Percentiles rank a stretch among this genome's conserved stretches.
Evolutionary conservation across 2,329 filamentous ascomycete genomes (phyloP).

Genomic region (Thelonectria olida): DNA sequence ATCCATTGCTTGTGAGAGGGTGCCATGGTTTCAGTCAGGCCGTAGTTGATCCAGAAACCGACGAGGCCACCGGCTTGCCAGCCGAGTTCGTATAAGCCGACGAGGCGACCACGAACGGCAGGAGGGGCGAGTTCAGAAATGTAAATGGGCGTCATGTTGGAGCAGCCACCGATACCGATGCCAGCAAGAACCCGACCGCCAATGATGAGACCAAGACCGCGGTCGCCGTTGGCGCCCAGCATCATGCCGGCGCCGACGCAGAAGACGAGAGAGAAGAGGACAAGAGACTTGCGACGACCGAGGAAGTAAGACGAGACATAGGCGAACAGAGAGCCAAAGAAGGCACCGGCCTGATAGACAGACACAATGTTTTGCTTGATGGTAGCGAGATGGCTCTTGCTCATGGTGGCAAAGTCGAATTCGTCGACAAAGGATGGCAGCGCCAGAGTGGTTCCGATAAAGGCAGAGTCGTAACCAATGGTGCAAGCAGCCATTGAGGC

Average conservation of each 20-base stretch:
- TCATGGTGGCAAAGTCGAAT: conserved; percentile 69
- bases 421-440: conserved; percentile 75
- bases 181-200: conserved; percentile 71
- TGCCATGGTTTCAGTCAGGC: conserved; percentile 61
- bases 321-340: conserved; percentile 79
- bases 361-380: conserved; percentile 81
- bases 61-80: conserved; percentile 72
- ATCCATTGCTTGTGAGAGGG: conserved; percentile 66
- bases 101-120: conserved; percentile 70
- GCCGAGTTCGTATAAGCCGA: conserved; percentile 73
- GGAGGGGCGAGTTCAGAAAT: conserved; percentile 69
- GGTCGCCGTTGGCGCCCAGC: conserved; percentile 69
- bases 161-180: conserved; percentile 69
- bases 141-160: conserved; percentile 71
- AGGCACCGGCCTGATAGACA: conserved; percentile 83
- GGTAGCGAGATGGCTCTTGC: conserved; percentile 58
- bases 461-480: conserved; percentile 75
- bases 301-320: conserved; percentile 73
- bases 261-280: conserved; percentile 71
- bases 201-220: conserved; percentile 72
- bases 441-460: conserved; percentile 80
- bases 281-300: conserved; percentile 72
- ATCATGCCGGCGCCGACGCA: conserved; percentile 77
- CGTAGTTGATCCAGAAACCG: conserved; percentile 74
- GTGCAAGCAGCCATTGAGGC: conserved; percentile 66